phyloP scores from a whole-genome alignment of 2,329 filamentous ascomycete species.

The Clathrospora elynae region DNA sequence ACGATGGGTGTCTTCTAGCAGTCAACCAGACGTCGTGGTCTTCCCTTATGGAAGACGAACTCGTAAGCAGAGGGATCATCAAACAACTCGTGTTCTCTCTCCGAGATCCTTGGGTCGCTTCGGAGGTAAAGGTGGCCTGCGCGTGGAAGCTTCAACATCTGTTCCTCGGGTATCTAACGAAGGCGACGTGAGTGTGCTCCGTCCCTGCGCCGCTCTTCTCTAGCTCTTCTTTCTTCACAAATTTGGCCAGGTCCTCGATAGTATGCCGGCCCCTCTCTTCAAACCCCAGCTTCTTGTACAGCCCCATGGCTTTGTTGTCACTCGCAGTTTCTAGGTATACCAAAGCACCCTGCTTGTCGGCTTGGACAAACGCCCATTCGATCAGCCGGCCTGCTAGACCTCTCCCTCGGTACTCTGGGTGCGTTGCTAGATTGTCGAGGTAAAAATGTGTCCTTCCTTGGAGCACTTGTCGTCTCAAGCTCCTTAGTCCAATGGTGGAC shows the following conservation, averaged over 20 bases:
- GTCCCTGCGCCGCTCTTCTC: not conserved
- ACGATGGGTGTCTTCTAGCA: too few relatives aligned
- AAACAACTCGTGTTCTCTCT: too few relatives aligned
- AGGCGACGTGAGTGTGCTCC: not conserved
- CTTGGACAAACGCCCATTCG: conserved; percentile 17
- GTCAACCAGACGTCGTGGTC: too few relatives aligned
- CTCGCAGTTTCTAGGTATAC: conserved; percentile 37
- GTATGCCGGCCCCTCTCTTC: conserved; percentile 24
- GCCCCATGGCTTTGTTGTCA: conserved; percentile 28
- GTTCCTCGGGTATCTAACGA: not conserved
- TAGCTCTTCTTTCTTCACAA: not conserved
- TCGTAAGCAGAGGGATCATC: too few relatives aligned
- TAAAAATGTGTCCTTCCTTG: conserved; percentile 22
- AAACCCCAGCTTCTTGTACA: conserved; percentile 38
- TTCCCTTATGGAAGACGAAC: too few relatives aligned
- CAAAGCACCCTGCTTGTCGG: conserved; percentile 22
- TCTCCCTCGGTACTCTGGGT: conserved; percentile 29
- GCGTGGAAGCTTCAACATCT: too few relatives aligned
- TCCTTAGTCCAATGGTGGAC: conserved; percentile 21
- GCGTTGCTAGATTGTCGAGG: conserved; percentile 38
- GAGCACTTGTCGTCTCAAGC: conserved; percentile 20
- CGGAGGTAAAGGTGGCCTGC: too few relatives aligned
- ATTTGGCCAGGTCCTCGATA: conserved; percentile 21
- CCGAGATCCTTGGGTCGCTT: too few relatives aligned
- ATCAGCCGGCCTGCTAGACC: conserved; percentile 33